Conservation (phyloP, 805 yeast species). For the Barnettozyma wickerhamii region DNA sequence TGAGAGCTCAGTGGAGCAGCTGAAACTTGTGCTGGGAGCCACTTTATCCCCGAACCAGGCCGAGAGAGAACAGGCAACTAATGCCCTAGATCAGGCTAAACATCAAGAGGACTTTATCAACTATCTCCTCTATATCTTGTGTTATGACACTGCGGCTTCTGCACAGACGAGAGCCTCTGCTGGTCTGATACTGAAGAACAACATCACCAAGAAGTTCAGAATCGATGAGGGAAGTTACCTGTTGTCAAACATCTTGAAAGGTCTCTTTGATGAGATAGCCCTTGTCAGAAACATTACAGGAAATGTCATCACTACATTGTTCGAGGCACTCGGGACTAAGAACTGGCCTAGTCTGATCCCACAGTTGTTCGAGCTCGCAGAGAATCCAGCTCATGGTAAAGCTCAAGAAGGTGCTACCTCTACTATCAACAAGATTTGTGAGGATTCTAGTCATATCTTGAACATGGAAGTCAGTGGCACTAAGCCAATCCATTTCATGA, state of each 20-base stretch:
- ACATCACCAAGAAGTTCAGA: constrained; percentile 42
- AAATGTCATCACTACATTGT: constrained; percentile 79
- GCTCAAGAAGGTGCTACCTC: constrained; percentile 66
- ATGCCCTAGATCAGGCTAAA: constrained; percentile 66
- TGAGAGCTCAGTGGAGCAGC: constrained; percentile 53
- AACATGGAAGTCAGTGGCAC: constrained; percentile 62
- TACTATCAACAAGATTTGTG: constrained; percentile 85
- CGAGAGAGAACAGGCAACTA: constrained; percentile 64
- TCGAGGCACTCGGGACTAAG: constrained; percentile 60
- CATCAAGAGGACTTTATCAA: constrained; percentile 74
- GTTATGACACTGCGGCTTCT: constrained; percentile 43
- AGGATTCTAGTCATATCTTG: constrained; percentile 68
- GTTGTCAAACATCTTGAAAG: constrained; percentile 34
- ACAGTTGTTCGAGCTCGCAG: constrained; percentile 58
- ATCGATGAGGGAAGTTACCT: constrained; percentile 30
- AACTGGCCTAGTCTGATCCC: constrained; percentile 76
- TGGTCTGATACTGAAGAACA: constrained; percentile 80
- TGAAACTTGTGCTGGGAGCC: constrained; percentile 63
- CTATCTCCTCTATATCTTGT: constrained; percentile 68
- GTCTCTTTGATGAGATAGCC: constrained; percentile 49
- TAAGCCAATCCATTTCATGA: constrained; percentile 63
- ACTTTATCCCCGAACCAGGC: constrained; percentile 57
- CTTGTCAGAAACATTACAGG: constrained; percentile 86
- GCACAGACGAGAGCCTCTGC: constrained; percentile 78
- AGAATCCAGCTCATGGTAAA: constrained; percentile 35